Base-by-base conservation (phyloP, 2,329 filamentous ascomycete genomes). In the Stagonosporopsis vannaccii region DNA sequence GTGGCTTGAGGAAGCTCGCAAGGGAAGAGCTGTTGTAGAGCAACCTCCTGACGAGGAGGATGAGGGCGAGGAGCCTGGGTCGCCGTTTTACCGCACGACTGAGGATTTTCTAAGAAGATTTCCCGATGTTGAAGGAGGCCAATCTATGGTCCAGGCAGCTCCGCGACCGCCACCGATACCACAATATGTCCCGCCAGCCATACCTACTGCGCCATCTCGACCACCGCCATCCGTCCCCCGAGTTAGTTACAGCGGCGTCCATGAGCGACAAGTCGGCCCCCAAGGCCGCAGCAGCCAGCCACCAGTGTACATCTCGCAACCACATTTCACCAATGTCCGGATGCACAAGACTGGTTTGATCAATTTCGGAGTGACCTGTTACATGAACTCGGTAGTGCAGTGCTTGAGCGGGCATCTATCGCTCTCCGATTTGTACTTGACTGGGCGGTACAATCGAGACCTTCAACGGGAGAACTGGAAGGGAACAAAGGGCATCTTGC, bases 361-460 rank as follows among this genome's bases (percentile, higher is more conserved):
- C 56, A 97, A 97, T 66, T 90, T 92, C 36, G 86, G 87, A 1
- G 88, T 90, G 42, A 93, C 90, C 62, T 97, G 94, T 73, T 97
- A 97, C 71, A 92, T 95, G 81, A 97, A 97, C 75, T 89, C 91
- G n/a, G 88, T 89, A 0, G 81, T 98, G 23, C 94, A 98, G 75
- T 90, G 90, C 58, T 79, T 97, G 17, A 90, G 90, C 56, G 89
- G 88, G 1, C 94, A 92, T 0, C 78, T 82, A 8, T 79, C 82
- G 17, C 75, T 89, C 37, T 85, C 84, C 71, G 85, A 70, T 77
- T 86, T 77, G 83, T 97, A 83, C 79, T 85, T 77, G 72, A 87
- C 78, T 79, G 89, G 79, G 70, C 89, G 71, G 69, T 91, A 77
- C 77, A 84, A 72, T 65, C 80, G 71, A 68, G 84, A 76, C 82